These are phyloP conservation scores for Rickenella mellea DNA, from an alignment of 768 basidiomycete species.

Conservation along the genomic window DNA sequence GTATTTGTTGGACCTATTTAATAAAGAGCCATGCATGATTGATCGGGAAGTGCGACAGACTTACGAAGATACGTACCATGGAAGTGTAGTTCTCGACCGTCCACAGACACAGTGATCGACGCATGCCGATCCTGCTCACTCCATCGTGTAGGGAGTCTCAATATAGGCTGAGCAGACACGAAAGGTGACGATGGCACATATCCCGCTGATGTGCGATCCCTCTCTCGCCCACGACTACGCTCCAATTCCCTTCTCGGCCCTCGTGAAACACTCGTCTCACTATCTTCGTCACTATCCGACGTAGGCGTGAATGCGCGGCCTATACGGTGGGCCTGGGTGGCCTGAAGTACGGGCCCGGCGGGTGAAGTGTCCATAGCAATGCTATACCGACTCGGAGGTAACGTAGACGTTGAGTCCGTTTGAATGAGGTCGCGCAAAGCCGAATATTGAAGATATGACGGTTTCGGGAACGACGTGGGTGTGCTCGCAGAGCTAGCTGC, in stretches of 20 bases:
- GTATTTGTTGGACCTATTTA: constrained; percentile 38
- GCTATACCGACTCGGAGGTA: constrained; percentile 15
- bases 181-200: constrained; percentile 22
- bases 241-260: constrained; percentile 14
- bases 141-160: constrained; percentile 72
- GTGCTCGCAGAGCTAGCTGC: constrained; percentile 19
- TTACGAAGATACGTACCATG: constrained; percentile 37
- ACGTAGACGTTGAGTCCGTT: constrained; percentile 36
- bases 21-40: constrained; percentile 7
- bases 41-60: neutral
- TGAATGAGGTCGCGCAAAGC: constrained; percentile 62
- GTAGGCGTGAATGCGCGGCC: constrained; percentile 14
- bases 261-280: constrained; percentile 33
- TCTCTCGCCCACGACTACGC: constrained; percentile 12
- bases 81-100: constrained; percentile 69
- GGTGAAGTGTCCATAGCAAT: constrained; percentile 9
- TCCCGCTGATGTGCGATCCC: constrained; percentile 12
- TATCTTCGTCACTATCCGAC: constrained; percentile 64
- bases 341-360: constrained; percentile 4
- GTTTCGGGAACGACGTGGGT: constrained; percentile 45
- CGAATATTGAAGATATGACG: constrained; percentile 70
- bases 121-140: constrained; percentile 56
- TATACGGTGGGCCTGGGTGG: constrained; percentile 1
- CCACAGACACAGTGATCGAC: constrained; percentile 49
- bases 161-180: constrained; percentile 19